Conservation (phyloP, 169 alveolate species). For the Babesia caballi region DNA sequence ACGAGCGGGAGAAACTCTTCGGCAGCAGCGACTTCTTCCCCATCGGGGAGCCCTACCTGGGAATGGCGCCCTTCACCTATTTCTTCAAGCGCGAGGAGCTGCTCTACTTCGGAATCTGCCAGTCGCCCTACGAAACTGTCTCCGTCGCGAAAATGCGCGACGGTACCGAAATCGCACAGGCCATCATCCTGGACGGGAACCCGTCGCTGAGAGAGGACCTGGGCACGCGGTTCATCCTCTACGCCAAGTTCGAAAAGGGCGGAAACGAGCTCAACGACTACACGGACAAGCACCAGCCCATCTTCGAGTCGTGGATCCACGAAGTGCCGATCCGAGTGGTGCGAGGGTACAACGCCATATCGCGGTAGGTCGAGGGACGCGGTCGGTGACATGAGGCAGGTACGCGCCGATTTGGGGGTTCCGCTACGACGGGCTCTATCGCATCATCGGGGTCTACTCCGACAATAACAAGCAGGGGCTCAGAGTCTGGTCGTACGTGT, state of each 20-base stretch:
- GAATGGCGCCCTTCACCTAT: conserved; percentile 42
- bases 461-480: conserved; percentile 46
- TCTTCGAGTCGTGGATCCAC: conserved; percentile 54
- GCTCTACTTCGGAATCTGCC: conserved; percentile 31
- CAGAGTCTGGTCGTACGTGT: conserved; percentile 42
- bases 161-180: conserved; percentile 30
- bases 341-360: conserved; percentile 33
- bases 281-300: conserved; percentile 14
- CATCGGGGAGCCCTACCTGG: conserved; percentile 36
- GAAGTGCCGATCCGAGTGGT: conserved; percentile 53
- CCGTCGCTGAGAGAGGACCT: conserved; percentile 29
- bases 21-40: conserved; percentile 32
- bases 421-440: conserved; percentile 60
- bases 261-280: background rate
- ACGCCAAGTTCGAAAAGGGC: conserved; percentile 8
- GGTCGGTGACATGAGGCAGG: background rate
- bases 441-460: conserved; percentile 47
- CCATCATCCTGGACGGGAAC: conserved; percentile 32
- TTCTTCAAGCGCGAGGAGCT: conserved; percentile 51
- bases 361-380: conserved; percentile 1
- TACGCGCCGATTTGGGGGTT: conserved; percentile 57
- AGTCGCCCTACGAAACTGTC: conserved; percentile 25
- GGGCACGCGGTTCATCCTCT: conserved; percentile 42
- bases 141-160: conserved; percentile 15
- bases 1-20: conserved; percentile 13